Evolutionary conservation across 306 rosid genomes (phyloP), one percentile per base, ranked within the genome.

Genomic region (Rosa persica): DNA sequence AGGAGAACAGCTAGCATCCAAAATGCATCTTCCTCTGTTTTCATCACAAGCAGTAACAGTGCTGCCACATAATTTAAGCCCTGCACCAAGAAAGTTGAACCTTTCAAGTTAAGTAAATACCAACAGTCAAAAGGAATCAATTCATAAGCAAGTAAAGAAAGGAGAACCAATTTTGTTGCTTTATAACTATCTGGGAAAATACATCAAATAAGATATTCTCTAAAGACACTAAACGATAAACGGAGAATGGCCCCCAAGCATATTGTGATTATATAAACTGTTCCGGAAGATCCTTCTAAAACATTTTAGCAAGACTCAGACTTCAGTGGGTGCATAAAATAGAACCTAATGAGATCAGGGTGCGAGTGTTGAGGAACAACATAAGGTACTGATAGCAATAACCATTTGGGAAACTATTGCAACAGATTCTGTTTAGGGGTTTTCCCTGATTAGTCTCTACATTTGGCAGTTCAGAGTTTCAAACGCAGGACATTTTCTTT

Each of bases 51-150:
- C 86, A 96, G 88, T 88, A 96, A 68, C 78, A 96, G 80, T 57
- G 98, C 99, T 49, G 99, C 99, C 38, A 96, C 99, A 52, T 91
- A 96, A 86, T 96, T 96, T 85, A 96, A 85, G 47, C 99, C 99
- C 99, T 96, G 91, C 73, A 85, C 36, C 83, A 86, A 55, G 10
- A 73, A 77, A 70, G 82, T 67, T 43, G 47, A 70, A 72, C 46
- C 69, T 46, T 42, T 76, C 83, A 78, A 27, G 67, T 23, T 20
- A 34, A 57, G 69, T 23, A 40, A 22, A 39, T 11, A 2, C 19
- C 38, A 20, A 36, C 23, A 64, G 70, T 58, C 58, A 23, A 72
- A 73, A 15, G 5, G 16, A 20, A 77, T 61, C 20, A 70, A 58
- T 69, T 55, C 27, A 52, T 12, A 67, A 9, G 11, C 5, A 36